Conservation (phyloP, 129 eudicot species). For the Centella asiatica region DNA sequence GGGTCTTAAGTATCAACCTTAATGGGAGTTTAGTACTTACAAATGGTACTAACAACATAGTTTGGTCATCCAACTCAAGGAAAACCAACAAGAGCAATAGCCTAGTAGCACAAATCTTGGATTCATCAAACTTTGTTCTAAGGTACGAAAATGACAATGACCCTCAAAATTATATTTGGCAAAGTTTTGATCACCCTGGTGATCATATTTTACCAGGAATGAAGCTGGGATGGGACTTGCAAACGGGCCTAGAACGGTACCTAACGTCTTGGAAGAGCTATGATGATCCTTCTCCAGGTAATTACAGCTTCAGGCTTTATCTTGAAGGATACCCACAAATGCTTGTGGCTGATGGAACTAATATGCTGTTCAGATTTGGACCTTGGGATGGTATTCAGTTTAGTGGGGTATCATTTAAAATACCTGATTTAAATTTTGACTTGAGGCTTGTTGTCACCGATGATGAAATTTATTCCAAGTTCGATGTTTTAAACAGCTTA, state of each 20-base stretch:
- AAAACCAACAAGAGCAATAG: background rate
- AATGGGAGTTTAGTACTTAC: constrained; percentile 11
- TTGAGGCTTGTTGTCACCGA: constrained; percentile 5
- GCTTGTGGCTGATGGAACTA: background rate
- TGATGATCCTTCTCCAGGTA: constrained; percentile 28
- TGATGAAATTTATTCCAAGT: constrained; percentile 9
- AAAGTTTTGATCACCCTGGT: constrained; percentile 28
- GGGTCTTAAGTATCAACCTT: constrained; percentile 11
- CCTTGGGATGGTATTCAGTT: constrained; percentile 25
- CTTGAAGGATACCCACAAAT: constrained; percentile 27
- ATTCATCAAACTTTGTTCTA: constrained; percentile 25
- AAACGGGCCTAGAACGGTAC: constrained; percentile 14
- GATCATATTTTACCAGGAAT: constrained; percentile 26
- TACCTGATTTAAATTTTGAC: background rate
- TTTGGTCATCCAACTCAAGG: constrained; percentile 25
- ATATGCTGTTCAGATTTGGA: constrained; percentile 11
- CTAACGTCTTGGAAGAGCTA: constrained; percentile 22
- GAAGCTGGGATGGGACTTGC: constrained; percentile 27
- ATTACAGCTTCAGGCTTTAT: constrained; percentile 10
- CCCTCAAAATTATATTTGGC: constrained; percentile 18
- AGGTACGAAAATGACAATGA: constrained; percentile 10
- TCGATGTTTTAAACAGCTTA: constrained; percentile 2
- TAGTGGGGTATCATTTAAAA: constrained; percentile 9
- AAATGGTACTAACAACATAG: background rate
- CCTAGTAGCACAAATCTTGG: constrained; percentile 17